Evolutionary conservation across 2,329 filamentous ascomycete species (phyloP).

Genomic region (Exophiala lecanii-corni): DNA sequence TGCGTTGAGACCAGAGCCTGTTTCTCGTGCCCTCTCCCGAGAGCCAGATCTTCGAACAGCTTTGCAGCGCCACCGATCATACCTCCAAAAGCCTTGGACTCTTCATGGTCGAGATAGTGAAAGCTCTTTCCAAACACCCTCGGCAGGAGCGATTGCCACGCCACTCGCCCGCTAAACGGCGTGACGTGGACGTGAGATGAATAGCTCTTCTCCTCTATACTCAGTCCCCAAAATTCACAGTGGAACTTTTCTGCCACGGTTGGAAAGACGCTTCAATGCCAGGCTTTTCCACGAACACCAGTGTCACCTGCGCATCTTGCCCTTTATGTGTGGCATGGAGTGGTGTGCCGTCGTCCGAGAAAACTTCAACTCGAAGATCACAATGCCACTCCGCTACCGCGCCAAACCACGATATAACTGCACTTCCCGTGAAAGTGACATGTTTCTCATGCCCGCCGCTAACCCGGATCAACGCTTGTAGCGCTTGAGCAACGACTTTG

Average conservation of each 20-base stretch:
- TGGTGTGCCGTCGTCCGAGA: conserved; percentile 8
- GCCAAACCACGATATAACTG: conserved; percentile 23
- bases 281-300: conserved; percentile 16
- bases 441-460: conserved; percentile 15
- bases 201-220: conserved; percentile 13
- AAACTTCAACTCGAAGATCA: conserved; percentile 21
- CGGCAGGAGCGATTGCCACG: conserved; percentile 23
- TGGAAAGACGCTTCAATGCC: conserved; percentile 15
- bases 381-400: conserved; percentile 24
- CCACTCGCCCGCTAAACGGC: conserved; percentile 21
- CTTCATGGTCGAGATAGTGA: conserved; percentile 22
- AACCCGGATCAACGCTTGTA: conserved; percentile 19
- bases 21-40: conserved; percentile 19
- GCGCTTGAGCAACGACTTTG: conserved; percentile 13
- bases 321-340: conserved; percentile 15
- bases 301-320: conserved; percentile 15
- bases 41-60: conserved; percentile 21
- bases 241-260: conserved; percentile 1
- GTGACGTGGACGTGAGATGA: conserved; percentile 17
- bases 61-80: conserved; percentile 23
- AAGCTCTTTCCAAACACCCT: conserved; percentile 25
- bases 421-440: conserved; percentile 21
- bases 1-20: conserved; percentile 17
- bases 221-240: conserved; percentile 6
- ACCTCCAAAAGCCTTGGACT: conserved; percentile 18